Evolutionary conservation across 345 rosid genomes (phyloP).

Genomic region (Trapa incisa): DNA sequence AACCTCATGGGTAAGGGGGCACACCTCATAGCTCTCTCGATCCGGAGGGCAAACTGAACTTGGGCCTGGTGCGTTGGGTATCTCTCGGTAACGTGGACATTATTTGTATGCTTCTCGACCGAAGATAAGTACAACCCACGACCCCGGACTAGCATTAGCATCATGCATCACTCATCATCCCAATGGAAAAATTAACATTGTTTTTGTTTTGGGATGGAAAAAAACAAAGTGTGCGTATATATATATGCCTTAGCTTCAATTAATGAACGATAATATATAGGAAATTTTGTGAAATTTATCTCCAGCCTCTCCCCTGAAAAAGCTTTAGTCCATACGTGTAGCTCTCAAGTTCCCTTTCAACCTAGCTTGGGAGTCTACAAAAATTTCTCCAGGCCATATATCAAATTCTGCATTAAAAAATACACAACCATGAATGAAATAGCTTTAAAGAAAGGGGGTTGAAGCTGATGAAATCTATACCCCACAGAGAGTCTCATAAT

Average conservation of each 20-base stretch:
- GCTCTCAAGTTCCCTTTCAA: not conserved
- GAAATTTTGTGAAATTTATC: no score
- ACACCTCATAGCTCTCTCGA: slow-evolving; percentile 40
- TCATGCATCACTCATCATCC: no score
- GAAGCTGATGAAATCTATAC: not conserved
- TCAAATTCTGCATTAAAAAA: slow-evolving; percentile 54
- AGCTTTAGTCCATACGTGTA: no score
- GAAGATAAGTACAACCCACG: slow-evolving; percentile 25
- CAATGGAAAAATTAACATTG: no score
- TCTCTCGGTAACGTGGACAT: slow-evolving; percentile 70
- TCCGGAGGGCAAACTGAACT: slow-evolving; percentile 46
- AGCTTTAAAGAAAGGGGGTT: slow-evolving; percentile 8
- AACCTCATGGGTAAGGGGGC: slow-evolving; percentile 57
- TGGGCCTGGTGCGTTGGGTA: slow-evolving; percentile 60
- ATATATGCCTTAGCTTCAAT: no score
- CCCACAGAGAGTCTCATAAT: not conserved
- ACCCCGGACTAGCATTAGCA: slow-evolving; percentile 43
- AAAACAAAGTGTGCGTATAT: no score
- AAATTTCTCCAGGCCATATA: slow-evolving; percentile 79
- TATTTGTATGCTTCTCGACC: slow-evolving; percentile 30
- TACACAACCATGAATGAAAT: slow-evolving; percentile 5
- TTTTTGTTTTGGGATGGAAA: no score
- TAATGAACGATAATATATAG: not conserved
- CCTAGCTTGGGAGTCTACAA: slow-evolving; percentile 20
- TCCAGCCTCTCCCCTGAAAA: no score